Percentiles rank a stretch among this genome's conserved stretches.
Evolutionary conservation across 2,329 filamentous ascomycete genomes (phyloP).

Genomic region (Diaporthe sp.): DNA sequence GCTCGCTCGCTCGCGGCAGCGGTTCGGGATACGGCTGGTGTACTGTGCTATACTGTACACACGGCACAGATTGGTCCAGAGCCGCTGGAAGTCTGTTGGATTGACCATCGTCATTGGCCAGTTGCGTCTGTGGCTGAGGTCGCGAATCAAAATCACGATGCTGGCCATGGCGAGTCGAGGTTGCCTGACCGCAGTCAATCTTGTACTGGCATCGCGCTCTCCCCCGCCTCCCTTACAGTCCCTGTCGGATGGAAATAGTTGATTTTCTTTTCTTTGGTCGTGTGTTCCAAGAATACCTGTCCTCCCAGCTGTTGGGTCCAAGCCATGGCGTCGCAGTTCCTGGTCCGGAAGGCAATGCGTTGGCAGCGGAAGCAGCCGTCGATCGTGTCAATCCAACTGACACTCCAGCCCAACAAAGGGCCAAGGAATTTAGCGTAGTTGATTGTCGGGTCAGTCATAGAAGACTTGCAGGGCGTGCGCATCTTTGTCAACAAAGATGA

Average conservation of each 20-base stretch:
- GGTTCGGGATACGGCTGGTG: slow-evolving; percentile 28
- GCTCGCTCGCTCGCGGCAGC: slow-evolving; percentile 31
- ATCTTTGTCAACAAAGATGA: slow-evolving; percentile 11
- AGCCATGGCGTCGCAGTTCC: slow-evolving; percentile 15
- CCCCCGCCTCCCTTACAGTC: slow-evolving; percentile 19
- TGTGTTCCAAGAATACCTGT: background rate
- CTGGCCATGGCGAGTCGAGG: slow-evolving; percentile 9
- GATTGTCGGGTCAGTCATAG: slow-evolving; percentile 8
- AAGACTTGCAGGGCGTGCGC: slow-evolving; percentile 2
- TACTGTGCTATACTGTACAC: slow-evolving; percentile 15
- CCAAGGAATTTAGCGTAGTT: slow-evolving; percentile 15
- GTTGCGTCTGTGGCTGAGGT: slow-evolving; percentile 4
- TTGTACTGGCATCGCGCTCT: background rate
- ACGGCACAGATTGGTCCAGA: slow-evolving; percentile 23
- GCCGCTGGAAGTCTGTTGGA: slow-evolving; percentile 18
- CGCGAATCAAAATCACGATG: slow-evolving; percentile 15
- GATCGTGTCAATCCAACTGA: slow-evolving; percentile 26
- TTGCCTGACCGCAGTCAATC: background rate
- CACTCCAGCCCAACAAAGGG: background rate
- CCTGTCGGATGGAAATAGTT: background rate
- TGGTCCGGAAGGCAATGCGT: slow-evolving; percentile 15
- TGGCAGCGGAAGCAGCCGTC: slow-evolving; percentile 28
- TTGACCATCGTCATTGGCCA: slow-evolving; percentile 16
- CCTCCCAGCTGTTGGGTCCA: background rate
- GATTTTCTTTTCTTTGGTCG: background rate